Evolutionary conservation across 78 protist species (phyloP), one percentile per base, ranked within the genome.

Genomic region (Tieghemostelium lacteum): DNA sequence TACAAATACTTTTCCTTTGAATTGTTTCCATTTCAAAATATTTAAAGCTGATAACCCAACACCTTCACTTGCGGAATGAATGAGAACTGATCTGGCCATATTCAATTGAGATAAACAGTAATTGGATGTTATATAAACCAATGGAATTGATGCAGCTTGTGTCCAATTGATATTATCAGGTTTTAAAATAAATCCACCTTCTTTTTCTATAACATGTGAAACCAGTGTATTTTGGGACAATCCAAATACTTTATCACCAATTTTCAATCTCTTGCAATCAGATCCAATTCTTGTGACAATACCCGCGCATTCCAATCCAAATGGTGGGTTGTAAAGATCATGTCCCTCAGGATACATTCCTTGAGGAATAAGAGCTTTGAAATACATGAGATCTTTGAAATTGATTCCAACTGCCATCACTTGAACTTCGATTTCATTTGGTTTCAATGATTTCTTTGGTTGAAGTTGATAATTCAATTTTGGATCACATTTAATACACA

Each of bases 271-370:
- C 1, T 17, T 31, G 0, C 58, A 73, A 40, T 37, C 37, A 10
- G 28, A 10, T 22, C 70, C 93, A 33, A 65, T 45, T 10, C 83
- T 22, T n/a, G 75, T 40, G 19, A 88, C 55, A n/a, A 76, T 24
- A 33, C 94, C 94, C 34, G 87, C 49, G 39, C 87, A 88, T 33
- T 88, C 94, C 4, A 69, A 20, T 28, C 94, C 94, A 37, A 75
- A 71, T 28, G 77, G 89, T 49, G 94, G 86, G n/a, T 75, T 49
- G 22, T 76, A 42, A 40, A 77, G 29, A 62, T 88, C 76, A 31
- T 78, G 78, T 7, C 63, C 45, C 29, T 67, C 69, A 39, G 75
- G 49, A 42, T 63, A 69, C 0, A 71, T 54, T 63, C 72, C 83
- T 62, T 88, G 87, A 10, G 24, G 69, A 36, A 87, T 87, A 4